phyloP scores from a whole-genome alignment of 495 filamentous ascomycete species.

The Evernia prunastri region DNA sequence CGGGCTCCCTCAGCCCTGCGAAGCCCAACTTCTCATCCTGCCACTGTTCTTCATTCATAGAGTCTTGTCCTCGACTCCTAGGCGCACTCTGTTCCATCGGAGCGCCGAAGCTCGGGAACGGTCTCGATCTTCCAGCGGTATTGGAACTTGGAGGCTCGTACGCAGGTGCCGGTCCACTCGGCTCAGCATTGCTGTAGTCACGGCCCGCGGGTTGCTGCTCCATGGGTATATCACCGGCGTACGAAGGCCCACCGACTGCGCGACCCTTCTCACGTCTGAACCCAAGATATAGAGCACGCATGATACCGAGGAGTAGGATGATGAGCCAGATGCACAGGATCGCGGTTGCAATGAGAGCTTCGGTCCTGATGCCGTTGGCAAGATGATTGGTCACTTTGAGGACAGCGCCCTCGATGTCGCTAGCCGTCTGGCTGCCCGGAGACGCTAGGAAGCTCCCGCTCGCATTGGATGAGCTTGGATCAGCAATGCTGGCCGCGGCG shows the following conservation, averaged over 20 bases:
- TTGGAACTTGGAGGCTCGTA: constrained; percentile 25
- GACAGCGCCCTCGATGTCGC: constrained; percentile 76
- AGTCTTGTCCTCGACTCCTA: neutral
- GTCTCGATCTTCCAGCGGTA: neutral
- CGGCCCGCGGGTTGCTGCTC: constrained; percentile 15
- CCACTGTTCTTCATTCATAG: constrained; percentile 23
- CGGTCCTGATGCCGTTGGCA: constrained; percentile 55
- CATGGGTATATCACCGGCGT: constrained; percentile 28
- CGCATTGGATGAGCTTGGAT: constrained; percentile 41
- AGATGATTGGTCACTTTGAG: constrained; percentile 57
- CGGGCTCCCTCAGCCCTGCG: constrained; percentile 36
- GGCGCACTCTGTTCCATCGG: constrained; percentile 6
- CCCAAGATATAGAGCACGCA: constrained; percentile 53
- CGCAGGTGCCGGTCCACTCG: constrained; percentile 22
- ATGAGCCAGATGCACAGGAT: constrained; percentile 71
- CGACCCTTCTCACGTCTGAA: constrained; percentile 38
- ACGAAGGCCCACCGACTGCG: constrained; percentile 43
- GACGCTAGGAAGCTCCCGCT: constrained; percentile 69
- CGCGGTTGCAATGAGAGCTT: constrained; percentile 67
- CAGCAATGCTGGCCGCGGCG: constrained; percentile 54
- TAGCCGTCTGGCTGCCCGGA: constrained; percentile 58
- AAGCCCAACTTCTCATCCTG: constrained; percentile 43
- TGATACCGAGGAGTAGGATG: constrained; percentile 64
- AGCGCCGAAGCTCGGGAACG: constrained; percentile 6
- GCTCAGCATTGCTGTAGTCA: constrained; percentile 12